Conservation (phyloP, 352 stramenopile genomes). For the Pythium guiyangense region DNA sequence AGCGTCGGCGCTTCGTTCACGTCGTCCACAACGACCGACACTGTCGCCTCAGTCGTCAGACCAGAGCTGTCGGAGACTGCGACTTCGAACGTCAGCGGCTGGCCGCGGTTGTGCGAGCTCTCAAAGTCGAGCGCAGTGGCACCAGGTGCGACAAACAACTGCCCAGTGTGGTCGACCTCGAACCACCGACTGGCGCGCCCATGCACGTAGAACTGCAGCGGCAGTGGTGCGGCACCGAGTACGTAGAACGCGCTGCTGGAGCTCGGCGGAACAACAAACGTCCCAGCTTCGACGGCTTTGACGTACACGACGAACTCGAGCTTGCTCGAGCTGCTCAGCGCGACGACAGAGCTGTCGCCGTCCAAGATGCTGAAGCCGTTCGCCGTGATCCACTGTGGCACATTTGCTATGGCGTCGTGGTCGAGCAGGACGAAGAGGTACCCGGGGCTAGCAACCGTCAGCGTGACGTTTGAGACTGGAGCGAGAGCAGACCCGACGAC, state of each 20-base stretch:
- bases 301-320: conserved; percentile 22
- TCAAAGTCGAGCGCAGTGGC: conserved; percentile 33
- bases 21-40: conserved; percentile 44
- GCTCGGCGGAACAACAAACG: background rate
- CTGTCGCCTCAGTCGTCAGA: conserved; percentile 26
- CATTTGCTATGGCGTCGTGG: background rate
- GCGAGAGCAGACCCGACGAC: conserved; percentile 1
- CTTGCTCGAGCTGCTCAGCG: conserved; percentile 25
- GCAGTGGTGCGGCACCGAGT: conserved; percentile 22
- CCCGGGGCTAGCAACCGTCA: conserved; percentile 4
- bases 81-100: conserved; percentile 23
- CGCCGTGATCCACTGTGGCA: conserved; percentile 4
- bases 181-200: conserved; percentile 18
- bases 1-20: conserved; percentile 43
- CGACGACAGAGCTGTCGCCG: conserved; percentile 6
- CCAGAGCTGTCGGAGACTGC: conserved; percentile 31
- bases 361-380: conserved; percentile 2
- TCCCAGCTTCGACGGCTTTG: background rate
- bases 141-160: conserved; percentile 18
- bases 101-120: conserved; percentile 11
- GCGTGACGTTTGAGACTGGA: background rate
- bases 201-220: conserved; percentile 21
- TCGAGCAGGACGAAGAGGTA: conserved; percentile 6
- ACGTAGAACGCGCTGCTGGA: conserved; percentile 12
- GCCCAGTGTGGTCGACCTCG: conserved; percentile 17